Evolutionary conservation across 768 basidiomycete species (phyloP).

Genomic region (Tulasnella sp.): DNA sequence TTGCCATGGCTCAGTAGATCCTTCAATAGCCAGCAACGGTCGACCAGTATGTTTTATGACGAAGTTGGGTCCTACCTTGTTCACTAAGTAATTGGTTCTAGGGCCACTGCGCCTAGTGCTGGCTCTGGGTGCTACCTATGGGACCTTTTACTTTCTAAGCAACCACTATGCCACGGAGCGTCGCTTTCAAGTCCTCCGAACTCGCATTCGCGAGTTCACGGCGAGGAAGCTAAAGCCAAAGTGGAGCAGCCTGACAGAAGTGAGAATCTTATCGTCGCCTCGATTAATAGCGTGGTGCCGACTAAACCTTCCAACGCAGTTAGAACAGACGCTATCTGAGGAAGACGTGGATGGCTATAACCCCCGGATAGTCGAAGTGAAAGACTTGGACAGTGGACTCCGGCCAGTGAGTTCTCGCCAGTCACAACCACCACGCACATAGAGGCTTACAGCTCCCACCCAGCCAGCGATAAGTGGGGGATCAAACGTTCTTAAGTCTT

Average conservation of each 20-base stretch:
- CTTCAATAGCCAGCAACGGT: too few relatives aligned
- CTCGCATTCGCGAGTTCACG: neutral
- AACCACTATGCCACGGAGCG: constrained; percentile 5
- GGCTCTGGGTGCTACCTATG: constrained; percentile 2
- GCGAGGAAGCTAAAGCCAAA: neutral
- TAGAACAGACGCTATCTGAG: neutral
- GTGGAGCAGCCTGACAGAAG: neutral
- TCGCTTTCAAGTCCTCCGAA: neutral
- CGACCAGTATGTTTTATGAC: too few relatives aligned
- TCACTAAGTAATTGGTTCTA: neutral
- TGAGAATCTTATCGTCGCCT: neutral
- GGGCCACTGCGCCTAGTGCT: neutral
- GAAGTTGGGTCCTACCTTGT: too few relatives aligned
- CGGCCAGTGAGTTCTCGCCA: neutral
- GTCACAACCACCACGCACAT: neutral
- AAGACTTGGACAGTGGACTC: neutral
- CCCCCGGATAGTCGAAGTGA: neutral
- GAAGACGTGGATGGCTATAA: neutral
- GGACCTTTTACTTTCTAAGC: constrained; percentile 6
- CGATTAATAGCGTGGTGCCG: neutral
- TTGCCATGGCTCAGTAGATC: too few relatives aligned
- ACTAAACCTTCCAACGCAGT: neutral
- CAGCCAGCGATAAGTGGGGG: too few relatives aligned
- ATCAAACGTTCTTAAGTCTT: neutral
- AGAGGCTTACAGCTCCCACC: neutral